A percentile compares a stretch with the other conserved stretches of the same genome.
Conservation (phyloP, 164 flowering plant species). For the Stephania yunnanensis region DNA sequence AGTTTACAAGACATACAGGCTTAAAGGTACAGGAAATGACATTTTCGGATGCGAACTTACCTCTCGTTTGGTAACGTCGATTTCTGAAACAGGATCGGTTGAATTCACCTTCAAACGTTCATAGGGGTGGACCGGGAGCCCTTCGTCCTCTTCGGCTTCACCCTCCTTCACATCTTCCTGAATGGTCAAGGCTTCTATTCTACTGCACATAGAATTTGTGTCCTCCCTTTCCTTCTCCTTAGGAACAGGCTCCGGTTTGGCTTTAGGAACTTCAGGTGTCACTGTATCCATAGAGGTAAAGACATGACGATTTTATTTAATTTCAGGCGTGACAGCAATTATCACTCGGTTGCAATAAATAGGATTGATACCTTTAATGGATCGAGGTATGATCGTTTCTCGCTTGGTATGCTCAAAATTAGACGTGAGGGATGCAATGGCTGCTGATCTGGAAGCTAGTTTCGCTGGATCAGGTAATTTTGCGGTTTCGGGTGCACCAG, state of each 20-base stretch:
- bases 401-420: conserved; percentile 54
- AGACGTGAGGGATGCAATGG: conserved; percentile 67
- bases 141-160: conserved; percentile 85
- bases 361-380: conserved; percentile 47
- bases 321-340: not conserved
- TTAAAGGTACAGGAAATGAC: too few relatives aligned
- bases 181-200: conserved; percentile 58
- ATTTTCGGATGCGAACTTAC: conserved; percentile 25
- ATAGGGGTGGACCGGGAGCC: conserved; percentile 71
- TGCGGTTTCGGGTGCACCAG: conserved; percentile 68
- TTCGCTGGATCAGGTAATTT: conserved; percentile 50
- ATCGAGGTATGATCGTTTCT: conserved; percentile 40
- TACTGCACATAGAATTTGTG: conserved; percentile 41
- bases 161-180: conserved; percentile 82
- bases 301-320: not conserved
- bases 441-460: conserved; percentile 54
- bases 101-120: conserved; percentile 71
- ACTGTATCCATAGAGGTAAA: conserved; percentile 24
- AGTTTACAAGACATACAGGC: not conserved
- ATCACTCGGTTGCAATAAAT: not conserved
- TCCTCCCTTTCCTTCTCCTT: conserved; percentile 52
- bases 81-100: conserved; percentile 65
- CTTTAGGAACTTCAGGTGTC: conserved; percentile 40
- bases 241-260: conserved; percentile 38
- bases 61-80: conserved; percentile 96